Conservation (phyloP, 2,329 filamentous ascomycete genomes). For the Aspergillus tamarii region DNA sequence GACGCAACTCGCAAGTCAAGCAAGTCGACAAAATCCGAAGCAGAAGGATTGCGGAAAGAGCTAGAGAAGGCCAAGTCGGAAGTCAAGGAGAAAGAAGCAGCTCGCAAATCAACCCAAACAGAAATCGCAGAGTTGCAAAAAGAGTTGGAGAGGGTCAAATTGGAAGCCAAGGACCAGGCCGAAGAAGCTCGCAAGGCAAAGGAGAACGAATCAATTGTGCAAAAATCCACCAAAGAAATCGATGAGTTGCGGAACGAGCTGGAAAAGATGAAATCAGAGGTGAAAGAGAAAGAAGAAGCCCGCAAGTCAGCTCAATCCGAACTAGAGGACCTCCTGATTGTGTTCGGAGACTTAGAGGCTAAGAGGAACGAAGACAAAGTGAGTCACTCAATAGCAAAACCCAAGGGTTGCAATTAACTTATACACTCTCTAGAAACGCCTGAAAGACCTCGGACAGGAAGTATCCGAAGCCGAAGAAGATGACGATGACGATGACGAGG, state of each 20-base stretch:
- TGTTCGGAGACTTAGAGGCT: constrained; percentile 79
- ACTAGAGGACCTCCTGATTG: constrained; percentile 78
- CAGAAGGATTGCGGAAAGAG: constrained; percentile 80
- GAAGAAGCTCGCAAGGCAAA: constrained; percentile 63
- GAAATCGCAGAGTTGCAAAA: constrained; percentile 81
- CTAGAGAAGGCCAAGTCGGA: constrained; percentile 72
- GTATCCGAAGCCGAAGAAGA: constrained; percentile 75
- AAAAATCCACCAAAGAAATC: constrained; percentile 50
- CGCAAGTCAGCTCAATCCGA: constrained; percentile 69
- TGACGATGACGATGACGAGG: constrained; percentile 62
- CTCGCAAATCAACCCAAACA: constrained; percentile 65
- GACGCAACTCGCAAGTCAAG: constrained; percentile 59
- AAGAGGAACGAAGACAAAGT: constrained; percentile 77
- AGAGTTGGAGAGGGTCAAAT: constrained; percentile 68
- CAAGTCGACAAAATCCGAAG: constrained; percentile 63
- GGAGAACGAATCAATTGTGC: constrained; percentile 33
- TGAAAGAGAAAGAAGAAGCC: constrained; percentile 61
- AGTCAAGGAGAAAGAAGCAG: constrained; percentile 64
- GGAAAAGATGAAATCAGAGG: constrained; percentile 36
- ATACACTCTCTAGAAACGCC: constrained; percentile 50
- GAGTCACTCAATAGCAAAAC: constrained; percentile 30
- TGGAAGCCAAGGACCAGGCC: constrained; percentile 75
- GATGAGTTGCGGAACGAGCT: constrained; percentile 45
- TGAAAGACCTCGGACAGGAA: constrained; percentile 68
- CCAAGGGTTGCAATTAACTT: constrained; percentile 3